A percentile compares a stretch with the other conserved stretches of the same genome.
Evolutionary conservation across 2,329 filamentous ascomycete species (phyloP).

Genomic region (Fusarium floridanum): DNA sequence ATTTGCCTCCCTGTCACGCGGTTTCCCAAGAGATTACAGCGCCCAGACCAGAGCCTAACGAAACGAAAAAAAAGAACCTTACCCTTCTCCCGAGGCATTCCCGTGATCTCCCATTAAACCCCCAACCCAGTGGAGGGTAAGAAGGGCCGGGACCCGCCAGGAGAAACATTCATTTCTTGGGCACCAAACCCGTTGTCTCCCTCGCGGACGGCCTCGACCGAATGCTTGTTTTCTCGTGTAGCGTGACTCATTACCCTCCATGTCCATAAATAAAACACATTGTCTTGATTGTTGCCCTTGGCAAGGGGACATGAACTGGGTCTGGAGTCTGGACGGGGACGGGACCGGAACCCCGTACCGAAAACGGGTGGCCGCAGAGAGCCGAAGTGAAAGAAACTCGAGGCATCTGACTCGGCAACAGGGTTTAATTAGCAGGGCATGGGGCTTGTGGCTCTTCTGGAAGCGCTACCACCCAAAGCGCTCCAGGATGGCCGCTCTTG

Average conservation of each 20-base stretch:
- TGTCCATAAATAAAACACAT: conserved; percentile 19
- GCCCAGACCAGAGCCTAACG: conserved; percentile 7
- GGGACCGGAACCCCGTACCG: conserved; percentile 32
- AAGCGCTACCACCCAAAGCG: conserved; percentile 35
- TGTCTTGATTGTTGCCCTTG: conserved; percentile 8
- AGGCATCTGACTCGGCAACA: conserved; percentile 45
- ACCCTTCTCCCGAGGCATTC: conserved; percentile 28
- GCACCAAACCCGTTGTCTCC: not conserved
- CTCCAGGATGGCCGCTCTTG: conserved; percentile 26
- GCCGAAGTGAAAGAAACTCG: conserved; percentile 28
- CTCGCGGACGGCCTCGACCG: conserved; percentile 5
- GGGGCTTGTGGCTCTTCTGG: conserved; percentile 35
- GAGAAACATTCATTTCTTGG: conserved; percentile 11
- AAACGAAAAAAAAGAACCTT: conserved; percentile 5
- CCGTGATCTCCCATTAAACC: conserved; percentile 20
- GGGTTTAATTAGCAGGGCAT: conserved; percentile 42
- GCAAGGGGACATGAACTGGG: conserved; percentile 22
- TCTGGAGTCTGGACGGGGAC: conserved; percentile 5
- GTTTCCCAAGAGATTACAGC: conserved; percentile 17
- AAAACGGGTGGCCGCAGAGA: conserved; percentile 36
- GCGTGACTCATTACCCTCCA: conserved; percentile 34
- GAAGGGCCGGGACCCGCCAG: not conserved
- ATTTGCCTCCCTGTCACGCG: conserved; percentile 32
- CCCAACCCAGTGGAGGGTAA: conserved; percentile 7
- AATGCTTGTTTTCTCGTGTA: conserved; percentile 17